Base-by-base conservation (phyloP, 352 stramenopile genomes). In the Phytopythium mirpurense region DNA sequence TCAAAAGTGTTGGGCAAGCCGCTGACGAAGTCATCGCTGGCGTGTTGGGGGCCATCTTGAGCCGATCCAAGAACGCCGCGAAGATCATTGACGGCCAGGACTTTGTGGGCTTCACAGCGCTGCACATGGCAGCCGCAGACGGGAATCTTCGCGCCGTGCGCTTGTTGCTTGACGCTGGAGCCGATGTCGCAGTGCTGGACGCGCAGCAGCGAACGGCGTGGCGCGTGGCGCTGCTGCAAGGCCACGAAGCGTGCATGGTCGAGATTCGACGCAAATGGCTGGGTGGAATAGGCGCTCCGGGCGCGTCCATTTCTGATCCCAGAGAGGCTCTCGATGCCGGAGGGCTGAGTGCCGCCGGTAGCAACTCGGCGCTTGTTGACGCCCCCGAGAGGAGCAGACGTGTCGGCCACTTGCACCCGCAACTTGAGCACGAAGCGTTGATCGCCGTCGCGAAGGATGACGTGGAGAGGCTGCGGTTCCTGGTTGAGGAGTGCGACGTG, bases 211-310 rank as follows among this genome's bases (percentile, higher is more conserved):
- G 77, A 29, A 84, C 68, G 15, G 70, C 79, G 23, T 90, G 79
- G 79, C 63, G 77, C 8, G 67, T 90, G 0, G 79, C 79, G 12
- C 46, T 88, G 26, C 45, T 84, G 2, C 48, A 64, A n/a, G 65
- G 66, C 7, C 68, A 87, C 45, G 70, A 88, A 5, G 56, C 63
- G 1, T 85, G 78, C 32, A 84, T 84, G 23, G 59, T 83, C n/a
- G 79, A 86, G 38, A 81, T 90, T 32, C 70, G 70, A 10, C 72
- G 62, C 35, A 82, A 86, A 29, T 87, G 78, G 75, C 51, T 87
- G 36, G 48, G 48, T 8, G 44, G 44, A 67, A 52, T 42, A 57
- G 56, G 8, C 45, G 51, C 6, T 29, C 54, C 1, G 34, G 37
- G 1, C n/a, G 27, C 3, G 53, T n/a, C 40, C 12, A 11, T n/a